Conservation (phyloP, 495 filamentous ascomycete species). For the Pseudevernia furfuracea region DNA sequence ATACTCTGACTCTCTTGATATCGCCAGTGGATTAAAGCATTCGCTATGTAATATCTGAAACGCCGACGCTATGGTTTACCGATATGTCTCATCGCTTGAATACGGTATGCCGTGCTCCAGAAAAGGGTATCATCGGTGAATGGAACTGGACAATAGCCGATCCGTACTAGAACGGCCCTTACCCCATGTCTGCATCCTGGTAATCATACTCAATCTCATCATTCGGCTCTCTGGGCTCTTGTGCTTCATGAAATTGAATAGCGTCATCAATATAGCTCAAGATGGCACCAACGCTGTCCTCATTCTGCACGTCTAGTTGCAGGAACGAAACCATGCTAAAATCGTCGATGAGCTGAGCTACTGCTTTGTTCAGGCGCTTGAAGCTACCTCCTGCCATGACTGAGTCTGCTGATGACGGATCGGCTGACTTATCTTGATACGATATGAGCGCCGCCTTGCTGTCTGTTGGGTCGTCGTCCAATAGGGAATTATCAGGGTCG, state of each 20-base stretch:
- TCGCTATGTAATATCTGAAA: constrained; percentile 3
- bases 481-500: constrained; percentile 67
- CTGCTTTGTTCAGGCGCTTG: constrained; percentile 69
- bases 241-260: constrained; percentile 92
- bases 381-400: constrained; percentile 74
- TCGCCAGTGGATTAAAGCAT: not conserved
- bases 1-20: not conserved
- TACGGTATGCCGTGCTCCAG: not conserved
- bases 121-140: constrained; percentile 3
- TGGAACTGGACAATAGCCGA: not conserved
- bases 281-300: constrained; percentile 86
- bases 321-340: constrained; percentile 97
- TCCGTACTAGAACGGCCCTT: not conserved
- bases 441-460: constrained; percentile 27
- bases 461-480: constrained; percentile 63
- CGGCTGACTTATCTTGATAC: constrained; percentile 35
- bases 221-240: constrained; percentile 80
- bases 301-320: constrained; percentile 80
- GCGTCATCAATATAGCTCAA: constrained; percentile 95
- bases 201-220: constrained; percentile 69
- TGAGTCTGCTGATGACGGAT: constrained; percentile 54
- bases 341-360: constrained; percentile 84
- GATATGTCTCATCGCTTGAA: not conserved
- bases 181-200: constrained; percentile 41
- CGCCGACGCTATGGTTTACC: constrained; percentile 26